Conservation (phyloP, 2,329 filamentous ascomycete species). For the Pseudocercospora pini-densiflorae region DNA sequence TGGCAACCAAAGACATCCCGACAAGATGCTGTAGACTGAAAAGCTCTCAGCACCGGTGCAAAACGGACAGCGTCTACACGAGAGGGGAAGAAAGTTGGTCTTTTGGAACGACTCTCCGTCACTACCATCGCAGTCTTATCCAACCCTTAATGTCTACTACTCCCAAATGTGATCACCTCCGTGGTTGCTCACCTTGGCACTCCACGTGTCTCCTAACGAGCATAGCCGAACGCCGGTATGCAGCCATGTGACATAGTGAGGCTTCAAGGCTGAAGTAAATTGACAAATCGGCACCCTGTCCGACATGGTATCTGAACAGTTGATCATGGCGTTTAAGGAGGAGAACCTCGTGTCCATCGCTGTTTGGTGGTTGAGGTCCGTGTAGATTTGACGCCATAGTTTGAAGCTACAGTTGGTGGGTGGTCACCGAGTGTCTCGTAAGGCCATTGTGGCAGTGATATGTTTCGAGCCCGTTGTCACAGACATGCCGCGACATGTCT, state of each 20-base stretch:
- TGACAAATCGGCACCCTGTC: neutral
- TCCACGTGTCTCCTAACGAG: neutral
- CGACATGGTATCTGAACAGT: neutral
- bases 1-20: too few species aligned
- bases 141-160: too few species aligned
- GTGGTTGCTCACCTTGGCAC: neutral
- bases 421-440: neutral
- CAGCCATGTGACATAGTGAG: neutral
- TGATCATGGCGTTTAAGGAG: neutral
- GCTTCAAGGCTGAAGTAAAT: neutral
- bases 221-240: neutral
- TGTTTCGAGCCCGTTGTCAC: neutral
- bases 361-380: conserved; percentile 1
- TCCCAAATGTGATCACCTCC: neutral
- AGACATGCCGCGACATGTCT: neutral
- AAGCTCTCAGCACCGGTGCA: too few species aligned
- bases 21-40: too few species aligned
- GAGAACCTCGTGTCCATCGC: neutral
- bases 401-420: neutral
- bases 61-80: too few species aligned
- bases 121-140: neutral
- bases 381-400: neutral
- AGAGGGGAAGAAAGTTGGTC: too few species aligned
- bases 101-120: neutral
- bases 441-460: neutral